These are phyloP conservation scores for Pichia manshurica DNA, from an alignment of 805 yeast genomes.

Conservation along the genomic window DNA sequence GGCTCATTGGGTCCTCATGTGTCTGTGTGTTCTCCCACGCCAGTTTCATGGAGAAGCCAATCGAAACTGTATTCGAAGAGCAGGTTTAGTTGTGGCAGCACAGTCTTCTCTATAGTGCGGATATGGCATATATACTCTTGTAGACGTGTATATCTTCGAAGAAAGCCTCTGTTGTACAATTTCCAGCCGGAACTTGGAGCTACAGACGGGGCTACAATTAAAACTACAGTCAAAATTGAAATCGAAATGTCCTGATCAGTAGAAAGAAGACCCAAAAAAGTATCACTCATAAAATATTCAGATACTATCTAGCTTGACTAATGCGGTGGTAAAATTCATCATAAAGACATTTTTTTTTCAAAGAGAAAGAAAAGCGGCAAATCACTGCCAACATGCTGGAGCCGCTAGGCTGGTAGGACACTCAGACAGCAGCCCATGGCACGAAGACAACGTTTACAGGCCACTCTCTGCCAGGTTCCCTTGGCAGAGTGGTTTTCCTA, in stretches of 20 bases:
- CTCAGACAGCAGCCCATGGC: too few relatives aligned
- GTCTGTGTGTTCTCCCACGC: constrained; percentile 89
- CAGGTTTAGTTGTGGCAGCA: too few relatives aligned
- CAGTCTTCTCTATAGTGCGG: not conserved
- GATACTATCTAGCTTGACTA: constrained; percentile 42
- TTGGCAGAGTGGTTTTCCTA: too few relatives aligned
- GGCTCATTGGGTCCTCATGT: constrained; percentile 93
- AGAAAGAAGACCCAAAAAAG: constrained; percentile 36
- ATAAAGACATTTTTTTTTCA: constrained; percentile 16
- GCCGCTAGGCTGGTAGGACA: too few relatives aligned
- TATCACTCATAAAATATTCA: constrained; percentile 33
- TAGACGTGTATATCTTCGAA: too few relatives aligned
- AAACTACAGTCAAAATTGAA: not conserved
- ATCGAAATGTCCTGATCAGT: constrained; percentile 20
- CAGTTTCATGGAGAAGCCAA: constrained; percentile 90
- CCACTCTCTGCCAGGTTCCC: too few relatives aligned
- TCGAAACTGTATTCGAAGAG: constrained; percentile 95
- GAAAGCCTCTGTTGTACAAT: too few relatives aligned
- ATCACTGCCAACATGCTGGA: too few relatives aligned
- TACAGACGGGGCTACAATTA: not conserved
- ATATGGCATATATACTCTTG: too few relatives aligned
- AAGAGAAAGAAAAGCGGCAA: too few relatives aligned
- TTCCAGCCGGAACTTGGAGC: too few relatives aligned
- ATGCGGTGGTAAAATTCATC: constrained; percentile 30
- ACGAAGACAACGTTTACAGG: too few relatives aligned